Evolutionary conservation across 495 filamentous ascomycete species (phyloP).

Genomic region (Parmelia sp.): DNA sequence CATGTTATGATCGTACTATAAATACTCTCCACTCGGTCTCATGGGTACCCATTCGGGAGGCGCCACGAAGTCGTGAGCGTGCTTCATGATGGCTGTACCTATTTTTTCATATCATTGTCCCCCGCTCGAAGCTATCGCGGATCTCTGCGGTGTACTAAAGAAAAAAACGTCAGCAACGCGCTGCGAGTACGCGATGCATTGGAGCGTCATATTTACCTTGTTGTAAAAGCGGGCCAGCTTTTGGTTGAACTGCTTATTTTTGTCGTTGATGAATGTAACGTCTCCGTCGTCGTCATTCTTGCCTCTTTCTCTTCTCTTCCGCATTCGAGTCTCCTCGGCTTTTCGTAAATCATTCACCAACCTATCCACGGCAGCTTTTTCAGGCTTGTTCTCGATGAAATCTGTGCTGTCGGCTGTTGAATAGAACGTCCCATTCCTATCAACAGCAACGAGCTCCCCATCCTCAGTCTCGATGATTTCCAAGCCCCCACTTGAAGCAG

Average conservation of each 20-base stretch:
- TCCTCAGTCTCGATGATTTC: slow-evolving; percentile 91
- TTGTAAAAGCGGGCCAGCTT: slow-evolving; percentile 94
- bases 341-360: slow-evolving; percentile 80
- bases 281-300: slow-evolving; percentile 73
- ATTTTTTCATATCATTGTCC: slow-evolving; percentile 61
- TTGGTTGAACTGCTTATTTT: slow-evolving; percentile 99
- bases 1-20: slow-evolving; percentile 55
- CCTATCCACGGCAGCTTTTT: slow-evolving; percentile 82
- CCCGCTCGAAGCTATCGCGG: slow-evolving; percentile 93
- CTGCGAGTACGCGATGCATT: not conserved
- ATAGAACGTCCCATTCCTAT: slow-evolving; percentile 85
- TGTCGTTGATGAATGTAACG: slow-evolving; percentile 98
- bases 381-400: slow-evolving; percentile 80
- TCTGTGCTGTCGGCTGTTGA: slow-evolving; percentile 72
- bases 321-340: slow-evolving; percentile 77
- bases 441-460: slow-evolving; percentile 89
- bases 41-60: not conserved
- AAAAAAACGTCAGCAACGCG: slow-evolving; percentile 35
- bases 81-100: not conserved
- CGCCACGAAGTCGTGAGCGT: not conserved
- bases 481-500: slow-evolving; percentile 69
- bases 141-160: slow-evolving; percentile 87
- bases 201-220: slow-evolving; percentile 52
- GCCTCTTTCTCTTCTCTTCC: slow-evolving; percentile 70
- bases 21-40: slow-evolving; percentile 1